These are phyloP conservation scores for Aspergillus thermomutatus DNA, from an alignment of 2,329 filamentous ascomycete species.

Conservation along the genomic window DNA sequence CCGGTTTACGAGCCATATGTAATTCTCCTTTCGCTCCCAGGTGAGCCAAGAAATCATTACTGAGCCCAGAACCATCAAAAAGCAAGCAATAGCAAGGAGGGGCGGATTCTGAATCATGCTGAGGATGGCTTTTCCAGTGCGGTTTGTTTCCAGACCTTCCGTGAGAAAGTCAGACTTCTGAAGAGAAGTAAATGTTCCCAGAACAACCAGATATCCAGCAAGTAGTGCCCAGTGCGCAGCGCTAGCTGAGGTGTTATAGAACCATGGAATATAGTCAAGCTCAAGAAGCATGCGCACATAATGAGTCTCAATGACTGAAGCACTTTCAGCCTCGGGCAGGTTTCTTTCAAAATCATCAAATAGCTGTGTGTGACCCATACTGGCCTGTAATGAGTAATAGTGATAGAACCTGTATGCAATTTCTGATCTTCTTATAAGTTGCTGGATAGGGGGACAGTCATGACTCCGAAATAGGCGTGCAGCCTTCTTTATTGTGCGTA, in stretches of 20 bases:
- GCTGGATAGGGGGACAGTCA: background rate
- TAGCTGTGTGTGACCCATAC: background rate
- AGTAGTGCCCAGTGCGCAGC: slow-evolving; percentile 51
- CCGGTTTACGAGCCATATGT: slow-evolving; percentile 54
- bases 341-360: background rate
- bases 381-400: background rate
- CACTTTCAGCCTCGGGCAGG: background rate
- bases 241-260: slow-evolving; percentile 48
- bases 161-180: slow-evolving; percentile 29
- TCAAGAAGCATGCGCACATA: slow-evolving; percentile 49
- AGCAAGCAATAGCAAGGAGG: slow-evolving; percentile 44
- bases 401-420: background rate
- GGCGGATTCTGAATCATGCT: slow-evolving; percentile 36
- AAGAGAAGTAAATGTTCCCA: slow-evolving; percentile 50
- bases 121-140: slow-evolving; percentile 28
- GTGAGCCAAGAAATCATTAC: slow-evolving; percentile 46
- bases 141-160: slow-evolving; percentile 23
- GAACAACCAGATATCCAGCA: slow-evolving; percentile 52
- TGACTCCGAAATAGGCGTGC: background rate
- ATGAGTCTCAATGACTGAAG: slow-evolving; percentile 24
- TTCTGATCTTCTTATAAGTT: background rate
- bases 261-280: slow-evolving; percentile 44
- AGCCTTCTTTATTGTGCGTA: background rate
- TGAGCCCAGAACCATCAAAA: slow-evolving; percentile 42
- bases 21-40: slow-evolving; percentile 46